Conservation (phyloP, 176 grass and related monocot genomes). For the Puya raimondii region DNA sequence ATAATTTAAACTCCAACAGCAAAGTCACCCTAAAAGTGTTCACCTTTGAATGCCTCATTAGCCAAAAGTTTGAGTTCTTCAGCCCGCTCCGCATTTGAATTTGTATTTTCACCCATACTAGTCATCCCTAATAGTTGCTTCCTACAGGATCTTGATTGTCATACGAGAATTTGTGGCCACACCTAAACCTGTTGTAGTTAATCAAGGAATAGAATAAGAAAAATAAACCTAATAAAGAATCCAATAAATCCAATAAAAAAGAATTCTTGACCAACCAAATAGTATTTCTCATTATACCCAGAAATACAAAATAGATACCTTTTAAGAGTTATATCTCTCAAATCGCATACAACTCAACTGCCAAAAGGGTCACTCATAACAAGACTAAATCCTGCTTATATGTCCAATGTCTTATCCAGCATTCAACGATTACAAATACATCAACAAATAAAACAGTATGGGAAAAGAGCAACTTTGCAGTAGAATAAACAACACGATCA, state of each 20-base stretch:
- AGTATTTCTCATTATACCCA: too few species aligned
- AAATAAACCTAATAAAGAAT: background rate
- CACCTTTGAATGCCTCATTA: conserved; percentile 90
- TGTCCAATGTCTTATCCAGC: too few species aligned
- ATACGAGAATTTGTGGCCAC: background rate
- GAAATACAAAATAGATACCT: too few species aligned
- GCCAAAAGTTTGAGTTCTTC: conserved; percentile 71
- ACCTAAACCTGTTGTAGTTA: background rate
- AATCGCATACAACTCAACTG: too few species aligned
- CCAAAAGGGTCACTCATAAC: too few species aligned
- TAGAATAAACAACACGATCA: too few species aligned
- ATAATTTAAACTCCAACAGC: conserved; percentile 1
- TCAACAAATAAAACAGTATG: too few species aligned
- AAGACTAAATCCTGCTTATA: too few species aligned
- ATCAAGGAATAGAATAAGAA: background rate
- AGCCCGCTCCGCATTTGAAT: conserved; percentile 44
- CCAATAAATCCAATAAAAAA: background rate
- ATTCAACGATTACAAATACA: too few species aligned
- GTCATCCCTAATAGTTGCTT: background rate
- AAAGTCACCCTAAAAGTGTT: background rate
- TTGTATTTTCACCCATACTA: conserved; percentile 36
- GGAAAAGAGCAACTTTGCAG: too few species aligned
- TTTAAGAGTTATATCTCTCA: too few species aligned
- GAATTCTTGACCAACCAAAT: too few species aligned
- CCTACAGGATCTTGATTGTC: background rate